A percentile compares a stretch with the other conserved stretches of the same genome.
phyloP scores from a whole-genome alignment of 2,329 filamentous ascomycete genomes.

The Microdochium trichocladiopsis region DNA sequence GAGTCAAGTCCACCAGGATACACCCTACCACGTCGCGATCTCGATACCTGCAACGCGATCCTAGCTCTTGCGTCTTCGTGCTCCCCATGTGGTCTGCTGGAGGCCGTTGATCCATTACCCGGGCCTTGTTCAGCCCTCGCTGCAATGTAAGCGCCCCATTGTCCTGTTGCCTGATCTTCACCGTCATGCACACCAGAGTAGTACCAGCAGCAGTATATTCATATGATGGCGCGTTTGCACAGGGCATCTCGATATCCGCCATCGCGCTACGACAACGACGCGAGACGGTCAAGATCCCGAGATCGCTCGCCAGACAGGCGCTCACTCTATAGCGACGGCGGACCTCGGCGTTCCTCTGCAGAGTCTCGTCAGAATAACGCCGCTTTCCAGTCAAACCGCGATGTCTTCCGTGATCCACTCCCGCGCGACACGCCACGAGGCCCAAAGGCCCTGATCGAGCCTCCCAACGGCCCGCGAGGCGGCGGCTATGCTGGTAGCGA shows the following conservation, averaged over 20 bases:
- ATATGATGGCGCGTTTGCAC: not conserved
- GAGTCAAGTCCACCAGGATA: too few species aligned
- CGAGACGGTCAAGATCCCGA: slow-evolving; percentile 57
- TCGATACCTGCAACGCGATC: too few species aligned
- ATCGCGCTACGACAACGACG: slow-evolving; percentile 55
- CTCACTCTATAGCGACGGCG: slow-evolving; percentile 52
- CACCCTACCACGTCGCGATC: too few species aligned
- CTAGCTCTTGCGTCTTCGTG: not conserved
- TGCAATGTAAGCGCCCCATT: not conserved
- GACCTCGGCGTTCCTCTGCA: slow-evolving; percentile 61
- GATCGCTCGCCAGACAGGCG: slow-evolving; percentile 61
- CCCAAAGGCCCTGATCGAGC: slow-evolving; percentile 70
- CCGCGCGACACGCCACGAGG: slow-evolving; percentile 71
- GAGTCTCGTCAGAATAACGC: slow-evolving; percentile 50
- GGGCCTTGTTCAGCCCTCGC: not conserved
- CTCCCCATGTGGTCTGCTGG: not conserved
- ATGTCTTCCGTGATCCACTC: slow-evolving; percentile 47
- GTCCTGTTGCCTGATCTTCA: not conserved
- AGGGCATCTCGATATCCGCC: slow-evolving; percentile 48
- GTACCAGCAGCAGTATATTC: not conserved
- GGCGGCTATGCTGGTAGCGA: slow-evolving; percentile 56
- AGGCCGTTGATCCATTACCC: not conserved
- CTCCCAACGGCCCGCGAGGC: slow-evolving; percentile 60
- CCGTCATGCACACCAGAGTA: not conserved
- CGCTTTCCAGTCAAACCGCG: slow-evolving; percentile 54